Evolutionary conservation across 106 monocot species (phyloP).

Genomic region (Gastrodia elata): DNA sequence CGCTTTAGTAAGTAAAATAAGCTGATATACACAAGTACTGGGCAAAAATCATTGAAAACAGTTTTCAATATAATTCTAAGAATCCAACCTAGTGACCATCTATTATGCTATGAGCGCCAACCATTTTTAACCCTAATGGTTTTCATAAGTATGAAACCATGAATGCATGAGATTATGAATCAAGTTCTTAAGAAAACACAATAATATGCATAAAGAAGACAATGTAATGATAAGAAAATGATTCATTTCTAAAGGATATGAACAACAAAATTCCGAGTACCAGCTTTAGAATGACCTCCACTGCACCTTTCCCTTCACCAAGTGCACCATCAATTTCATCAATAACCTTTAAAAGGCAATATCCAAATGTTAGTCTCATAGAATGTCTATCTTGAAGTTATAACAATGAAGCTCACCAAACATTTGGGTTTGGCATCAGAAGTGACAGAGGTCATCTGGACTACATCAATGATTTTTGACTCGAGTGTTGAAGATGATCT

Average conservation of each 20-base stretch:
- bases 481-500: constrained; percentile 76
- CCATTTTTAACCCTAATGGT: not conserved
- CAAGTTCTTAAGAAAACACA: not conserved
- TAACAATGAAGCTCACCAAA: constrained; percentile 42
- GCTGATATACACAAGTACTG: not conserved
- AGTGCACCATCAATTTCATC: constrained; percentile 99
- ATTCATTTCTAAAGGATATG: not conserved
- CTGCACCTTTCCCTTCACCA: constrained; percentile 93
- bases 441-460: constrained; percentile 95
- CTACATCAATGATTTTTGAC: constrained; percentile 85
- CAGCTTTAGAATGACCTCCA: constrained; percentile 90
- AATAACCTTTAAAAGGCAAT: constrained; percentile 47
- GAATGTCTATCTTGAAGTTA: not conserved
- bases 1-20: not conserved
- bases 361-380: not conserved
- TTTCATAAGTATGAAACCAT: not conserved
- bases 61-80: not conserved
- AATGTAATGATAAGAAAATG: not conserved
- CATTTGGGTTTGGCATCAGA: constrained; percentile 87
- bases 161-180: not conserved
- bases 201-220: not conserved
- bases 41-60: not conserved
- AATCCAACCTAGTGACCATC: not conserved
- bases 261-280: constrained; percentile 22
- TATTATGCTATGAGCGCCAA: not conserved